Base-by-base conservation (phyloP, 225 moss, liverwort and hornwort genomes). In the Neckera pumila region DNA sequence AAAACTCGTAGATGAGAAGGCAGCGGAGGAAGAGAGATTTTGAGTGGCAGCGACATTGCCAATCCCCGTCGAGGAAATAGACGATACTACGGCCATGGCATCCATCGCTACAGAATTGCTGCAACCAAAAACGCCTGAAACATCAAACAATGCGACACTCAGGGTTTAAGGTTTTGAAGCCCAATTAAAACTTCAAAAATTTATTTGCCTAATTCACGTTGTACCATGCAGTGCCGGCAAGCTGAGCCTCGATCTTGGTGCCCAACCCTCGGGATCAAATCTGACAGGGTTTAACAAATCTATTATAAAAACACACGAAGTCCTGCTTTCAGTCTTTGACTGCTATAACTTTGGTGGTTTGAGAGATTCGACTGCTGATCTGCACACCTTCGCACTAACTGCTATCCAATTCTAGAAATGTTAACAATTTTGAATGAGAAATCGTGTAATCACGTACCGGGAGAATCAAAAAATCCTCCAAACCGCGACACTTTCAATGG, bases 21-120 rank as follows among this genome's bases (percentile, higher is more conserved):
- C 86, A 63, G 90, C 90, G 28, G 87, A 88, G 70, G 86, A 93
- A 23, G 91, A 81, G 65, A 91, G 84, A 63, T 78, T 86, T 61
- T 72, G 81, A 33, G 71, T 49, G 76, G 73, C 80, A 60, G 86
- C 64, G 22, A 63, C 82, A 85, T 72, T 59, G 87, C 65, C 45
- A 31, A 90, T 88, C 57, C 86, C 84, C 49, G 80, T 36, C 15
- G 79, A 88, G 57, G 84, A 89, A 19, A 73, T 33, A 64, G 89
- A 54, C 57, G 86, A 83, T 63, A 86, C 83, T 62, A 84, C 80
- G 78, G 88, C 84, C 88, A 89, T 84, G 75, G 88, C 71, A 69
- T 89, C 91, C 91, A 92, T 92, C 17, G 63, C 76, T 62, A 74
- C 86, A 67, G 81, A 81, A 74, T n/a, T 82, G 63, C 81, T 82